Evolutionary conservation across 768 basidiomycete genomes (phyloP), one percentile per base, ranked within the genome.

Genomic region (Candolleomyces eurysporus): DNA sequence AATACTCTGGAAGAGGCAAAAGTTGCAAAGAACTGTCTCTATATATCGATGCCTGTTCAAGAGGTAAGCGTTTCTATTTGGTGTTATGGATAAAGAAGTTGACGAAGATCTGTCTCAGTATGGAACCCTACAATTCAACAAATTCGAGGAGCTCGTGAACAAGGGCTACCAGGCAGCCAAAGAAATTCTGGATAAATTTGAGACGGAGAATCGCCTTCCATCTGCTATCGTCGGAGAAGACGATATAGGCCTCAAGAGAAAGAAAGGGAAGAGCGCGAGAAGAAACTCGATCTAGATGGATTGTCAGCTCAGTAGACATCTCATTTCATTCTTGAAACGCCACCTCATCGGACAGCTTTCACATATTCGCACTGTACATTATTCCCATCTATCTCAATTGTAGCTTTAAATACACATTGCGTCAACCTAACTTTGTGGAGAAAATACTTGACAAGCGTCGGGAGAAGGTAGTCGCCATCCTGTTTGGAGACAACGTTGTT

Each of bases 1-100:
- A 92, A 88, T 69, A 96, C 94, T 0, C 79, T 98, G 7, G 95
- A 97, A 72, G 95, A 96, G 64, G 96, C 94, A n/a, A 98, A 98
- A 73, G 84, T 85, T 6, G 83, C 89, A 3, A 90, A 89, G 9
- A 92, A 91, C 1, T 96, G 94, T 69, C 76, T 98, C 49, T 98
- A 99, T 69, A 88, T 97, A 73, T 84, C 86, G 62, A 92, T 98
- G 90, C 97, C 97, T 0, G 96, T 99, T 13, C 93, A 97, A 64
- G 87, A 92, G 76, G 92, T 92, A 66, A 63, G 79, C 68, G 19
- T 50, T 5, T 10, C 46, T 54, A 26, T 30, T 19, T 39, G 7
- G 7, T 10, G 26, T 1, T n/a, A 31, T 19, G 9, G 16, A 5
- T 43, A 10, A 31, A 11, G 22, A 31, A 36, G 32, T 22, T 14